These are phyloP conservation scores for Penicillium sp. DNA, from an alignment of 2,329 filamentous ascomycete species.

Conservation along the genomic window DNA sequence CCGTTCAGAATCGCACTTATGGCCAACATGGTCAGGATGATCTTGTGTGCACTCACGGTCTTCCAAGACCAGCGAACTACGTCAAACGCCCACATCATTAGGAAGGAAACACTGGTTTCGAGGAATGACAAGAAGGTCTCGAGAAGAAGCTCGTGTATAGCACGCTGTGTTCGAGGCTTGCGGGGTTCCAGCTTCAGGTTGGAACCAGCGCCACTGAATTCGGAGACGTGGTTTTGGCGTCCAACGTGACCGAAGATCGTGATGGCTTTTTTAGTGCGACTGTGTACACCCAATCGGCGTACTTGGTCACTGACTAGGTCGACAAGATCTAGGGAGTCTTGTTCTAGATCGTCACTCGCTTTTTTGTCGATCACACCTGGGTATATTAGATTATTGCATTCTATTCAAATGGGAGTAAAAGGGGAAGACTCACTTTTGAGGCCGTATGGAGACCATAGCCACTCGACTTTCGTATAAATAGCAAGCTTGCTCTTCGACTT, in stretches of 20 bases:
- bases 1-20: conserved; percentile 71
- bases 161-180: conserved; percentile 59
- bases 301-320: conserved; percentile 53
- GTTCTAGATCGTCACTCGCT: conserved; percentile 67
- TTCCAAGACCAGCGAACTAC: conserved; percentile 64
- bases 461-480: conserved; percentile 83
- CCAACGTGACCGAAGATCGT: conserved; percentile 50
- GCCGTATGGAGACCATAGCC: conserved; percentile 64
- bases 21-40: conserved; percentile 68
- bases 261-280: conserved; percentile 49
- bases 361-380: conserved; percentile 56
- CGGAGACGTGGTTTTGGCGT: conserved; percentile 41
- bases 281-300: conserved; percentile 45
- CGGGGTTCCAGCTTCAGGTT: conserved; percentile 43
- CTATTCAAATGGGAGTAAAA: neutral
- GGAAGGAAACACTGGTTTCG: conserved; percentile 70
- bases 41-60: conserved; percentile 67
- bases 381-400: conserved; percentile 10
- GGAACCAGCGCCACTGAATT: conserved; percentile 36
- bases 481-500: conserved; percentile 92
- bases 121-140: conserved; percentile 71
- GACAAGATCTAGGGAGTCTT: conserved; percentile 48
- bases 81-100: conserved; percentile 75
- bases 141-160: conserved; percentile 66
- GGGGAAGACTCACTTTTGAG: conserved; percentile 40